Evolutionary conservation across 169 alveolate species (phyloP), one percentile per base, ranked within the genome.

Genomic region (Perkinsus chesapeaki): DNA sequence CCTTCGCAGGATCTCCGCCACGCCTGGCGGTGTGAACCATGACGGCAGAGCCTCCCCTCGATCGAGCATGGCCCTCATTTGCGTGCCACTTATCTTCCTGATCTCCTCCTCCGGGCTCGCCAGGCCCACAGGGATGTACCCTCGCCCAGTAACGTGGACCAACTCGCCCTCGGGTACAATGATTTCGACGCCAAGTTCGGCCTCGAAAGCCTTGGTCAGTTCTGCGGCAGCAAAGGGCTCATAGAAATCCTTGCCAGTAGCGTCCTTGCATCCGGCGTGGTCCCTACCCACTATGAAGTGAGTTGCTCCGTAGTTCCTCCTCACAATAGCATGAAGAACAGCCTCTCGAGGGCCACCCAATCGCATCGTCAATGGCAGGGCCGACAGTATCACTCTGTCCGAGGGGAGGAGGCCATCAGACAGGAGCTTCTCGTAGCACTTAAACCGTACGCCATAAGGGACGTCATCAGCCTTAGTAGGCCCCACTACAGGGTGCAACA

Each of bases 331-430:
- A 37, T 95, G 96, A 91, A 94, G 91, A n/a, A 95, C 92, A 34
- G 96, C 96, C 92, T 95, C 96, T 9, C 96, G n/a, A 0, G 96
- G 96, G 37, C 96, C 96, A 0, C 96, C 96, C 96, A 95, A 93
- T n/a, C 96, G 37, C 96, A 95, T 95, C 27, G 96, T 96, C 10
- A 95, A 47, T 0, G 96, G 96, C 36, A 95, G 72, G 0, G 94
- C 91, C 0, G 92, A 92, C 39, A 95, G 37, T 92, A 93, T 47
- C 23, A 92, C 95, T 27, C 60, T 73, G 91, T 73, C 48, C 16
- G 43, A 0, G 0, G 72, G 91, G 91, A 95, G 23, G 48, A 31
- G 0, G 27, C 72, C 23, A 43, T 43, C 60, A 5, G 5, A 5
- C 23, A 94, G 39, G 0, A 95, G 39, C 27, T 92, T 93, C 43